Base-by-base conservation (phyloP, 768 basidiomycete genomes). In the Suillus subaureus region DNA sequence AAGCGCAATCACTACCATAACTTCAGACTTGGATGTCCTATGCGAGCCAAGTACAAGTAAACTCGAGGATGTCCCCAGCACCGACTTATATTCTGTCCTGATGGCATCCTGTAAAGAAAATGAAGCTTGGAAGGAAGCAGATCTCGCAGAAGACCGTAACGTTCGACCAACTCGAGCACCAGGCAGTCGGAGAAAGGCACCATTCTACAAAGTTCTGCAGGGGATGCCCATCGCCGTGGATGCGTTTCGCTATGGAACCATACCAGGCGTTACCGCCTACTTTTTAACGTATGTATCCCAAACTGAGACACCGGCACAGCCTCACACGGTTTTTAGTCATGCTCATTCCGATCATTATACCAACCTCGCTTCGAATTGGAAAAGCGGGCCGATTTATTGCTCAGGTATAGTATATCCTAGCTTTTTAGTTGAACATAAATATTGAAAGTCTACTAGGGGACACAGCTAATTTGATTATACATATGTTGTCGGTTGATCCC, bases 201-300 rank as follows among this genome's bases (percentile, higher is more conserved):
- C 97, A 0, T 99, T 99, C 74, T 99, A 97, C 79, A 99, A 98
- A 79, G 86, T 95, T 28, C 75, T 99, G 70, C 92, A 94, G 70
- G 97, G 97, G 1, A 97, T 99, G 96, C 95, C 96, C 11, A 92
- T 99, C 31, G 95, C 97, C 18, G 97, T 99, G 0, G 97, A 99
- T 73, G 97, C 96, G 2, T 99, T 99, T 78, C 87, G 90, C 43
- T 99, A 98, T 74, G 97, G 97, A 7, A 82, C 84, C 33, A 96
- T 99, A 58, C 96, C 96, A 6, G 89, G 87, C 12, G 87, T 99
- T 31, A 92, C 87, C 35, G 93, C 96, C 0, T 98, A 98, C 75
- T 94, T 97, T 70, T 77, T 98, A 67, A 94, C 95, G 96, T 96
- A 58, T 42, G 68, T 69, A 42, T 31, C 47, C 45, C 54, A 15